Percentiles rank a stretch among this genome's conserved stretches.
phyloP scores from a whole-genome alignment of 352 stramenopile genomes.

The Phytophthora sp. region DNA sequence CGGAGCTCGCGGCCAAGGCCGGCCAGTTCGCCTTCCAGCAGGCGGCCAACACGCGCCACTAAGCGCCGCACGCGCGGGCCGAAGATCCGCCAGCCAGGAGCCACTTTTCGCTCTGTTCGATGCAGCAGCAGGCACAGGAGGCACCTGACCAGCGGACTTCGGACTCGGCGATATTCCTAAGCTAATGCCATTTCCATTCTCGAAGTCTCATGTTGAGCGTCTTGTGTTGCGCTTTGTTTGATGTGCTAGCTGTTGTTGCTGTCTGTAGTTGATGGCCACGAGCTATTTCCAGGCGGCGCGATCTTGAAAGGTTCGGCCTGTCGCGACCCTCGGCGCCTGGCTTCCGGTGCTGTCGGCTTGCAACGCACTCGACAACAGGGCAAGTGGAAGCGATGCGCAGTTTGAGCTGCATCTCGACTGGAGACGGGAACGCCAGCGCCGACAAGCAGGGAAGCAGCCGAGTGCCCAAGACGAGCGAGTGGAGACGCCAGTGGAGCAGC shows the following conservation, averaged over 20 bases:
- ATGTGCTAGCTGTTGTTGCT: too few species aligned
- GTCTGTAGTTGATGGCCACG: not conserved
- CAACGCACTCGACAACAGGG: not conserved
- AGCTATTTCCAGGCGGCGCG: slow-evolving; percentile 1
- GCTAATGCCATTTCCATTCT: slow-evolving; percentile 35
- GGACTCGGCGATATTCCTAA: slow-evolving; percentile 28
- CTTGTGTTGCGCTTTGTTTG: not conserved
- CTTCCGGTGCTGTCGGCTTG: not conserved
- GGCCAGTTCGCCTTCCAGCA: slow-evolving; percentile 81
- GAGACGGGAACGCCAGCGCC: not conserved
- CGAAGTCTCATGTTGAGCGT: slow-evolving; percentile 7
- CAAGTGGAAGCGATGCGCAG: not conserved
- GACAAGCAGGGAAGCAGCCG: not conserved
- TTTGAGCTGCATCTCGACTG: not conserved
- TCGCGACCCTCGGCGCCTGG: not conserved
- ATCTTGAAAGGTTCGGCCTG: not conserved
- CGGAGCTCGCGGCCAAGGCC: slow-evolving; percentile 74
- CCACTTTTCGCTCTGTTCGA: not conserved
- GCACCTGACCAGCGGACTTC: not conserved
- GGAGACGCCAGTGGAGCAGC: not conserved
- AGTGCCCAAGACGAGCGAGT: not conserved
- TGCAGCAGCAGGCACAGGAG: slow-evolving; percentile 1
- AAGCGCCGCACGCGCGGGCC: not conserved
- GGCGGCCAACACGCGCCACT: slow-evolving; percentile 42
- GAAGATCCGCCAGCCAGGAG: not conserved